A percentile compares a stretch with the other conserved stretches of the same genome.
Evolutionary conservation across 1,284 basidiomycete species (phyloP).

Genomic region (Thecaphora frezii): DNA sequence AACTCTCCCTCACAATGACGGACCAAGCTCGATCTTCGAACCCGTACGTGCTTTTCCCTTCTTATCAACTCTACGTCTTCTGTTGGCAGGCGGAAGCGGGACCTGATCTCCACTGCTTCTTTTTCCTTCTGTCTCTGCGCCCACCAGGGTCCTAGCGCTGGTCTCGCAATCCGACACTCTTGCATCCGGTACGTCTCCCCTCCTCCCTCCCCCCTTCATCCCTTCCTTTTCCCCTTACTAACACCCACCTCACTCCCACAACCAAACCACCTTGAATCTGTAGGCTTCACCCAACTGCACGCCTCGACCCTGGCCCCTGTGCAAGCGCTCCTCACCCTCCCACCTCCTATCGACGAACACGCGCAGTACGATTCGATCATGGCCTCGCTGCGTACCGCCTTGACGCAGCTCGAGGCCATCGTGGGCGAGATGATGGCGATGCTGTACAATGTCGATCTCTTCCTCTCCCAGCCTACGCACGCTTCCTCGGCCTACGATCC

Average conservation of each 20-base stretch:
- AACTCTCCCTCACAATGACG: too few species aligned
- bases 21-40: too few species aligned
- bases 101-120: too few species aligned
- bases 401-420: conserved; percentile 13
- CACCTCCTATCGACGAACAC: conserved; percentile 1
- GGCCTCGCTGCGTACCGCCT: conserved; percentile 9
- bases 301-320: conserved; percentile 7
- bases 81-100: too few species aligned
- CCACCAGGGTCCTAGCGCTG: conserved; percentile 10
- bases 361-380: conserved; percentile 8
- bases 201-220: not conserved
- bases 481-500: conserved; percentile 35
- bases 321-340: conserved; percentile 5
- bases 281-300: conserved; percentile 9
- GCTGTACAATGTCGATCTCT: conserved; percentile 44
- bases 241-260: not conserved
- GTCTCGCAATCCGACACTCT: conserved; percentile 13
- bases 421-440: conserved; percentile 25
- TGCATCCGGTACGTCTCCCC: conserved; percentile 6
- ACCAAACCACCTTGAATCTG: not conserved
- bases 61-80: not conserved
- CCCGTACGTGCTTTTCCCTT: not conserved
- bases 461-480: conserved; percentile 12
- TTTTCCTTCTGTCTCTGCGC: not conserved
- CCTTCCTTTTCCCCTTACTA: not conserved